phyloP scores from a whole-genome alignment of 1,284 basidiomycete genomes.

The Lentinula novae-zelandiae region DNA sequence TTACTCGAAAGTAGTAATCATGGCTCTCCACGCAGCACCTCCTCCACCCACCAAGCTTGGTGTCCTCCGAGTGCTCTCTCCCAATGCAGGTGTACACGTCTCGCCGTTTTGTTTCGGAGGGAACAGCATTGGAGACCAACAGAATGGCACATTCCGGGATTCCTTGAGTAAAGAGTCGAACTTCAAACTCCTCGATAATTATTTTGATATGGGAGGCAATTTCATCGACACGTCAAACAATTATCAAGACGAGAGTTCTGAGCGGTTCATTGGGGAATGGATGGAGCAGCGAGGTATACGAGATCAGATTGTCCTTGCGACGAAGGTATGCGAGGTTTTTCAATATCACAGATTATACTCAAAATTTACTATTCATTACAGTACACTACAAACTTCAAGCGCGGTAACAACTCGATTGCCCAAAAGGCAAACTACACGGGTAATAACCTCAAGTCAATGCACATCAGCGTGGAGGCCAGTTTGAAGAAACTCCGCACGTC shows the following conservation, averaged over 20 bases:
- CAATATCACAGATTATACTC: background rate
- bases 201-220: conserved; percentile 13
- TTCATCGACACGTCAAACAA: conserved; percentile 14
- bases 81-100: conserved; percentile 37
- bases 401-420: conserved; percentile 18
- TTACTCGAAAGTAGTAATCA: background rate
- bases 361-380: background rate
- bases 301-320: conserved; percentile 8
- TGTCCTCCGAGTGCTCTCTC: conserved; percentile 32
- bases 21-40: conserved; percentile 2
- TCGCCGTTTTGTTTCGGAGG: conserved; percentile 46
- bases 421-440: conserved; percentile 43
- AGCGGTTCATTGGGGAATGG: conserved; percentile 9
- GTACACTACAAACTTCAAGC: conserved; percentile 24
- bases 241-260: conserved; percentile 11
- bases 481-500: conserved; percentile 54
- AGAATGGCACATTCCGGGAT: conserved; percentile 26
- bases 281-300: conserved; percentile 6
- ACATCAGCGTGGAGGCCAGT: conserved; percentile 31
- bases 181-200: conserved; percentile 35
- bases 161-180: conserved; percentile 18
- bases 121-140: conserved; percentile 45
- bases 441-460: conserved; percentile 36
- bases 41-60: conserved; percentile 9
- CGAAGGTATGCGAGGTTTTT: background rate